These are phyloP conservation scores for Clavispora santaluciae DNA, from an alignment of 805 yeast species.

Conservation along the genomic window DNA sequence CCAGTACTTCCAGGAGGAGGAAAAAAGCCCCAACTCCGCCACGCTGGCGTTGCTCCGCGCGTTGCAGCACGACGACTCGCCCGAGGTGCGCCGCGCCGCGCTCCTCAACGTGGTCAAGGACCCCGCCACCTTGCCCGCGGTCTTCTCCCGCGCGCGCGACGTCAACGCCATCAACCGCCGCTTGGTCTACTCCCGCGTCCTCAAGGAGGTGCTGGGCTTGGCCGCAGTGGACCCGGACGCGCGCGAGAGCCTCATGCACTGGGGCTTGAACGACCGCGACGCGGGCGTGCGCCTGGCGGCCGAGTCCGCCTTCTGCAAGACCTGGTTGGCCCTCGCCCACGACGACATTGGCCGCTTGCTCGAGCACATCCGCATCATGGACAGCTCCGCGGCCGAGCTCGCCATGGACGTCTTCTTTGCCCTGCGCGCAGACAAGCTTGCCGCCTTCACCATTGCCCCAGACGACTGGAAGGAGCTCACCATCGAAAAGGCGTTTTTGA, in stretches of 20 bases:
- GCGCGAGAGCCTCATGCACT: conserved; percentile 63
- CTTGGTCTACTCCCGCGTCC: conserved; percentile 60
- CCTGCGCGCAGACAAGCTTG: conserved; percentile 56
- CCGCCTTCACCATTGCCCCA: conserved; percentile 55
- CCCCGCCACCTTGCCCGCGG: conserved; percentile 45
- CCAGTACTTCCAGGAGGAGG: conserved; percentile 43
- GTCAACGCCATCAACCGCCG: conserved; percentile 66
- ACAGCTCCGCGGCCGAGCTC: conserved; percentile 59
- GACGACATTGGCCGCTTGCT: conserved; percentile 70
- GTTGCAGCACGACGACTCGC: conserved; percentile 71
- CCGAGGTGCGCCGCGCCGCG: conserved; percentile 88
- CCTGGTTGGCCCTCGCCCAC: conserved; percentile 67
- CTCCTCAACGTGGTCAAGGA: conserved; percentile 63
- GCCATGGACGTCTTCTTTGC: conserved; percentile 64
- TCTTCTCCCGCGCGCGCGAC: conserved; percentile 83
- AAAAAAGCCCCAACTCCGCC: conserved; percentile 15
- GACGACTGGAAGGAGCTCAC: conserved; percentile 66
- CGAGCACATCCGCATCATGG: conserved; percentile 66
- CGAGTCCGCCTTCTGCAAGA: conserved; percentile 56
- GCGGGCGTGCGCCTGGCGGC: conserved; percentile 69
- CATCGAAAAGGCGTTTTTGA: conserved; percentile 69
- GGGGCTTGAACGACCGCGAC: conserved; percentile 91
- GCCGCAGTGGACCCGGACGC: conserved; percentile 27
- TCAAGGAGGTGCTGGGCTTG: conserved; percentile 65
- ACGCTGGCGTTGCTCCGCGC: conserved; percentile 37